phyloP scores from a whole-genome alignment of 768 basidiomycete genomes.

The Phylloporus rhodoxanthus region DNA sequence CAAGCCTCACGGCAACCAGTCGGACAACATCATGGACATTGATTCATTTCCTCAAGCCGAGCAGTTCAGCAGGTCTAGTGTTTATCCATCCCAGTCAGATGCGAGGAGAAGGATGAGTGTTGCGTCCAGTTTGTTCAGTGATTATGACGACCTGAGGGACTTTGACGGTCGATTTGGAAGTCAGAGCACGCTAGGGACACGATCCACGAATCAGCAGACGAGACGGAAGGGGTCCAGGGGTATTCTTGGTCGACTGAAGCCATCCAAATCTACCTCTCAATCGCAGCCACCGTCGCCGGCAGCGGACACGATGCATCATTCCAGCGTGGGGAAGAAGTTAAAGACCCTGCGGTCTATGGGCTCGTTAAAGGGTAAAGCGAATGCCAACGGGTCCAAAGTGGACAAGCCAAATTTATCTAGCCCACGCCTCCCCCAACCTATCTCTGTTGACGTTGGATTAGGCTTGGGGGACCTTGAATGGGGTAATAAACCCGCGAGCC shows the following conservation, averaged over 20 bases:
- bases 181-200: constrained; percentile 61
- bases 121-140: constrained; percentile 70
- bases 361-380: constrained; percentile 57
- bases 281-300: constrained; percentile 42
- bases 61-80: constrained; percentile 13
- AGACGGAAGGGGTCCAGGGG: constrained; percentile 59
- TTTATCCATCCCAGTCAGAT: constrained; percentile 33
- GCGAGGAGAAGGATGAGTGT: constrained; percentile 58
- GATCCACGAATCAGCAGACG: constrained; percentile 34
- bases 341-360: constrained; percentile 79
- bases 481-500: constrained; percentile 28
- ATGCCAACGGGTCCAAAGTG: constrained; percentile 22
- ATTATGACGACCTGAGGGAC: constrained; percentile 83
- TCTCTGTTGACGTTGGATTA: constrained; percentile 50
- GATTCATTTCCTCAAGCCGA: constrained; percentile 20
- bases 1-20: constrained; percentile 23
- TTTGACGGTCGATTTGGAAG: constrained; percentile 86
- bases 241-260: constrained; percentile 57
- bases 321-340: constrained; percentile 44
- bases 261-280: constrained; percentile 38
- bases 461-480: constrained; percentile 54
- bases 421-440: constrained; percentile 49
- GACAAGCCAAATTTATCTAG: constrained; percentile 39
- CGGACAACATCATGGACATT: constrained; percentile 15
- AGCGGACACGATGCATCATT: constrained; percentile 34